Evolutionary conservation across 2,329 filamentous ascomycete species (phyloP).

Genomic region (Aureobasidium melanogenum): DNA sequence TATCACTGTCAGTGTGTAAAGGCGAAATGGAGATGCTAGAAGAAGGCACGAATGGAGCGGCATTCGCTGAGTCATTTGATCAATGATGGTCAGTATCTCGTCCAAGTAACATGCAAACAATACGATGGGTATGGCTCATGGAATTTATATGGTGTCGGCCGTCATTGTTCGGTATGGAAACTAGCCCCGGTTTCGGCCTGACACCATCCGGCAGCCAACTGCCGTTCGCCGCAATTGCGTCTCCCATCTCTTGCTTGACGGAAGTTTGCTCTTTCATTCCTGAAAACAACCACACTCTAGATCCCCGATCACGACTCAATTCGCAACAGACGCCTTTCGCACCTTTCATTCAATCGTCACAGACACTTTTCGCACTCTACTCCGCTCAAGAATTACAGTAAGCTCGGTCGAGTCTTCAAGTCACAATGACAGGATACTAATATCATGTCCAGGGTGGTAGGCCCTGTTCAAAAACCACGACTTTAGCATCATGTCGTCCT

Average conservation of each 20-base stretch:
- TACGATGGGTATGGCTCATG: no score
- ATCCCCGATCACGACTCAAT: background rate
- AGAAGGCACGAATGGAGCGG: no score
- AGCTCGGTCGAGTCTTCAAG: no score
- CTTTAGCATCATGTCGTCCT: slow-evolving; percentile 5
- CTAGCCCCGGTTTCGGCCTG: no score
- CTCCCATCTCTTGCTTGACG: background rate
- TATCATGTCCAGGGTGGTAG: background rate
- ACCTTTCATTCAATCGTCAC: background rate
- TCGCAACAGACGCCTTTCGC: background rate
- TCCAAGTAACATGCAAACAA: no score
- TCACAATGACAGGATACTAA: no score
- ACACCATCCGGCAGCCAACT: background rate
- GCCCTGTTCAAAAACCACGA: slow-evolving; percentile 10
- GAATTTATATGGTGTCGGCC: no score
- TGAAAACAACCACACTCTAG: background rate
- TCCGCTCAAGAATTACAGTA: background rate
- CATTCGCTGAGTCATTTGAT: no score
- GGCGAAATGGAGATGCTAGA: no score
- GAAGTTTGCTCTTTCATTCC: background rate
- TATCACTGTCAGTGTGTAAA: background rate
- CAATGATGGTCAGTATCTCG: no score
- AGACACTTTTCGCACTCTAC: background rate
- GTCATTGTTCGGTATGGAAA: no score
- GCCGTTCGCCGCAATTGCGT: background rate